phyloP scores from a whole-genome alignment of 768 basidiomycete species.

The Boletus subparvulus region DNA sequence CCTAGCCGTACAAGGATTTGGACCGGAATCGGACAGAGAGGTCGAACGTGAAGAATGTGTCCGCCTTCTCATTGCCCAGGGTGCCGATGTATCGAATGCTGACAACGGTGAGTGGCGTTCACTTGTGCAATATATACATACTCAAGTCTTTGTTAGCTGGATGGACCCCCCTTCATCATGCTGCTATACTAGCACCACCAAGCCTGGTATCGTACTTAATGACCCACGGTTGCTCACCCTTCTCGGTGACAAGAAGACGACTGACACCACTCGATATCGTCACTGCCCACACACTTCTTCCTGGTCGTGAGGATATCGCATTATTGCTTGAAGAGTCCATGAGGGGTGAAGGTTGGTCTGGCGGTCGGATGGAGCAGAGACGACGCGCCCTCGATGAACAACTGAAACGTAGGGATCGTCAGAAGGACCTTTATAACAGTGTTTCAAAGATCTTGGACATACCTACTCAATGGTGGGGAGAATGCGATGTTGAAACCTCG shows the following conservation, averaged over 20 bases:
- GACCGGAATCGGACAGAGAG: slow-evolving; percentile 76
- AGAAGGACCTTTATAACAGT: slow-evolving; percentile 55
- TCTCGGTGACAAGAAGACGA: slow-evolving; percentile 71
- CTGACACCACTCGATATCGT: slow-evolving; percentile 89
- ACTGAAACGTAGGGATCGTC: slow-evolving; percentile 51
- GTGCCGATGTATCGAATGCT: slow-evolving; percentile 58
- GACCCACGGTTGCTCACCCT: slow-evolving; percentile 87
- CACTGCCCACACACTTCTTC: slow-evolving; percentile 76
- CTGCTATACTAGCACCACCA: slow-evolving; percentile 83
- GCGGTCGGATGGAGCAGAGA: slow-evolving; percentile 70
- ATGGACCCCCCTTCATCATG: slow-evolving; percentile 95
- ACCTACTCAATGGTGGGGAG: slow-evolving; percentile 64
- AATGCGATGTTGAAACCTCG: slow-evolving; percentile 44
- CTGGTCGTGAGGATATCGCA: slow-evolving; percentile 82
- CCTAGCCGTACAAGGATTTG: slow-evolving; percentile 77
- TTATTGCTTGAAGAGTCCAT: slow-evolving; percentile 87
- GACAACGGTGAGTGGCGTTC: slow-evolving; percentile 57
- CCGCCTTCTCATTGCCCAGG: slow-evolving; percentile 73
- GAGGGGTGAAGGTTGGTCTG: slow-evolving; percentile 81
- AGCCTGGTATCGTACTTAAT: slow-evolving; percentile 90
- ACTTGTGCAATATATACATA: neutral
- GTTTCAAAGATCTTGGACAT: slow-evolving; percentile 59
- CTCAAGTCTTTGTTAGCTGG: slow-evolving; percentile 55
- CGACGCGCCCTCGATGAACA: slow-evolving; percentile 60
- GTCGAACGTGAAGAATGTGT: slow-evolving; percentile 92